Evolutionary conservation across 805 yeast genomes (phyloP).

Genomic region (Myxozyma sirexii): DNA sequence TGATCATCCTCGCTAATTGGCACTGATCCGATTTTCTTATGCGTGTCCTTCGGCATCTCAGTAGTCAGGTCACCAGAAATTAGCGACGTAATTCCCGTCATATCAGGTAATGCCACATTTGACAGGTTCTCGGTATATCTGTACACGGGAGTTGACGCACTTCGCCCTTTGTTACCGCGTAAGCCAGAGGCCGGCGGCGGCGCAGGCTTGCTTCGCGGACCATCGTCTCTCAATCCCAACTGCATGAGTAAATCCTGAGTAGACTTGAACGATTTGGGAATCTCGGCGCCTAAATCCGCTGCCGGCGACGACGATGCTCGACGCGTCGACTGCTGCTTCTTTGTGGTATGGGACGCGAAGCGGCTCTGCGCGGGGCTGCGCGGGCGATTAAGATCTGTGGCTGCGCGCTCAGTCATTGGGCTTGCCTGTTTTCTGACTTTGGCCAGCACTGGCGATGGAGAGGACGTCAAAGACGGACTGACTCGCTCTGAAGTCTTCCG

Average conservation of each 20-base stretch:
- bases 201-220: not conserved
- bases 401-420: conserved; percentile 13
- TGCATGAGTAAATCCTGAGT: conserved; percentile 23
- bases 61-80: conserved; percentile 16
- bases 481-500: conserved; percentile 14
- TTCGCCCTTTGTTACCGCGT: not conserved
- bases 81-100: conserved; percentile 31
- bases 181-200: too few relatives aligned
- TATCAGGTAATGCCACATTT: conserved; percentile 25
- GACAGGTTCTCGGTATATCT: not conserved
- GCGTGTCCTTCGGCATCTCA: conserved; percentile 3
- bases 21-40: conserved; percentile 23
- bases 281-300: not conserved
- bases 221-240: conserved; percentile 14
- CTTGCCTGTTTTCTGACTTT: not conserved
- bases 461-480: conserved; percentile 1
- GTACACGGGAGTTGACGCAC: not conserved
- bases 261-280: conserved; percentile 24
- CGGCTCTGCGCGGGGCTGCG: conserved; percentile 12
- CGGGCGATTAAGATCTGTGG: conserved; percentile 15
- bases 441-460: not conserved
- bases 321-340: conserved; percentile 4
- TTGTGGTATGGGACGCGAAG: conserved; percentile 2
- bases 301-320: not conserved
- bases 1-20: conserved; percentile 33